phyloP scores from a whole-genome alignment of 495 filamentous ascomycete species.

The Geopyxis carbonaria region DNA sequence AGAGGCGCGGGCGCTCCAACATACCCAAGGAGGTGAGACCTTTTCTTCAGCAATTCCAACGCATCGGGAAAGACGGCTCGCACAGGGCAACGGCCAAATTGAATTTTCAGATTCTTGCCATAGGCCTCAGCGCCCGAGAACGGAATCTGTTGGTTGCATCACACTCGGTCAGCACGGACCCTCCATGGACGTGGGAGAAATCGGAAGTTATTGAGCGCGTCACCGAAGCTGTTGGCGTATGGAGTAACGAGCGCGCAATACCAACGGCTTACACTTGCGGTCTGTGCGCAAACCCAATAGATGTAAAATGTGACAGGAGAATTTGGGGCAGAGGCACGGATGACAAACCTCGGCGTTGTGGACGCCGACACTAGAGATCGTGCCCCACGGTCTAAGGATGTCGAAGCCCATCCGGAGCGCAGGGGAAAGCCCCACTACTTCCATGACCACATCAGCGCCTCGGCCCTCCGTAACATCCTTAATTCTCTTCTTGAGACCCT shows the following conservation, averaged over 20 bases:
- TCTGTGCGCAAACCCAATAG: background rate
- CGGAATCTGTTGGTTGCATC: constrained; percentile 48
- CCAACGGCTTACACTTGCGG: background rate
- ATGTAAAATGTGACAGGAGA: background rate
- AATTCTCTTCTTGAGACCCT: constrained; percentile 51
- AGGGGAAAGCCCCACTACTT: constrained; percentile 74
- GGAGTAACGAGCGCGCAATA: background rate
- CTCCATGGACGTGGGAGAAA: constrained; percentile 18
- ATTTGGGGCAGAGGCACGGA: background rate
- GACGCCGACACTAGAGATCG: constrained; percentile 78
- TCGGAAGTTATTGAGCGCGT: background rate
- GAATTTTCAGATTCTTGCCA: constrained; percentile 68
- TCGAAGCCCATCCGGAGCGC: constrained; percentile 75
- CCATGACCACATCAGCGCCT: constrained; percentile 80
- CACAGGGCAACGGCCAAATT: constrained; percentile 91
- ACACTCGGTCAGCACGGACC: no score
- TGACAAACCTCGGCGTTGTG: constrained; percentile 64
- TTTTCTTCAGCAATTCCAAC: constrained; percentile 58
- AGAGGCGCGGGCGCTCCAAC: no score
- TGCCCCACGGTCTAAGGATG: constrained; percentile 68
- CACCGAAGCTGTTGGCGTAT: background rate
- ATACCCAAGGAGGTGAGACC: constrained; percentile 66
- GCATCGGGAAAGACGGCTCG: constrained; percentile 66
- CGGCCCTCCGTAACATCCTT: constrained; percentile 62
- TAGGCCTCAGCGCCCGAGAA: constrained; percentile 74